Base-by-base conservation (phyloP, 768 basidiomycete species). In the Aureoboletus auriporus region DNA sequence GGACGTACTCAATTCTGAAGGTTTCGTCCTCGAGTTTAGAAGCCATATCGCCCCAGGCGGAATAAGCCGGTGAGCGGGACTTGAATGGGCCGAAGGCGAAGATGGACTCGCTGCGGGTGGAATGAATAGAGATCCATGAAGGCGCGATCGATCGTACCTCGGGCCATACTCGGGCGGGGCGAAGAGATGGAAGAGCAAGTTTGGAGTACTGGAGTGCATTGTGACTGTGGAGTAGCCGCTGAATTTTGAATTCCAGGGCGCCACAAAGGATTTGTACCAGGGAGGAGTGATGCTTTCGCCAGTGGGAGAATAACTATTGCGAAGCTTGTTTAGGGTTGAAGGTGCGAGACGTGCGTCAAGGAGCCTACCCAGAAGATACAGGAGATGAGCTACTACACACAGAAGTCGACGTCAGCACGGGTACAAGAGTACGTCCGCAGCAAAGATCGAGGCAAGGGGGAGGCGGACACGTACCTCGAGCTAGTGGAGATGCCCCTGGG, bases 1-100 rank as follows among this genome's bases (percentile, higher is more conserved):
- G 58, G 53, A 88, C 91, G 68, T 72, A 95, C 93, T 93, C 91
- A 66, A 78, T 79, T 70, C 84, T 80, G 67, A 85, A 88, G 11
- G 71, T 69, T 57, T 91, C 86, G 52, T 83, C 78, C 61, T 84
- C 80, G 39, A 94, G 74, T 64, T 80, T 81, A 54, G 70, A 69
- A 12, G 89, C 91, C 38, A 84, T 67, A 47, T 88, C 84, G 28
- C 88, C 86, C 90, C 89, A 90, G 49, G 73, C 68, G 46, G 79
- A 75, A 61, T 87, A 87, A 28, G 78, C 69, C 35, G 80, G 75
- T 44, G 69, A 65, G 33, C 68, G 68, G 43, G 66, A 57, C 56
- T 57, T 69, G 55, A 65, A 56, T 14, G 64, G 52, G 44, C 53
- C 42, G 34, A 67, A 67, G 1, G 56, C 33, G 37, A 65, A 66